A percentile compares a stretch with the other conserved stretches of the same genome.
phyloP scores from a whole-genome alignment of 2,329 filamentous ascomycete genomes.

The Cytospora piceae region DNA sequence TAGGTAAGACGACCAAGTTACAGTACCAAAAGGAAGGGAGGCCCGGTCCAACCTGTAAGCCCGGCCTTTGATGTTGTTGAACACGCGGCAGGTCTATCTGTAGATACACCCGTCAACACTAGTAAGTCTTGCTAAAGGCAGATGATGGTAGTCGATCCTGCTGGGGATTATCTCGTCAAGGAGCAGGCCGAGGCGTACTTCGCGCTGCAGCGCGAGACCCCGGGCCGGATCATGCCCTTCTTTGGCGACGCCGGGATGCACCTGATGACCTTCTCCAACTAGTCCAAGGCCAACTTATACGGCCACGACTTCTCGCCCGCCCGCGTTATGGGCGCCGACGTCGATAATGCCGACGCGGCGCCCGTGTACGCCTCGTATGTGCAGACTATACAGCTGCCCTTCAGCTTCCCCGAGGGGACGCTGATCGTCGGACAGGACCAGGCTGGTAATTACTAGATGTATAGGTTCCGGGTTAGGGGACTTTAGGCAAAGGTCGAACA shows the following conservation, averaged over 20 bases:
- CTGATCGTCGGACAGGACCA: constrained; percentile 7
- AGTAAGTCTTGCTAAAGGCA: too few relatives aligned
- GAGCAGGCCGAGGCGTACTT: constrained; percentile 43
- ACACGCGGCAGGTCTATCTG: too few relatives aligned
- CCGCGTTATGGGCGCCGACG: background rate
- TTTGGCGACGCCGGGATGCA: constrained; percentile 41
- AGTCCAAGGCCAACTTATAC: constrained; percentile 38
- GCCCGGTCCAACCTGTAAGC: too few relatives aligned
- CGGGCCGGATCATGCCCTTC: constrained; percentile 34
- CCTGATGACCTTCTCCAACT: constrained; percentile 39
- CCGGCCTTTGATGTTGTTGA: too few relatives aligned
- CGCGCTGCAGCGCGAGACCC: constrained; percentile 34
- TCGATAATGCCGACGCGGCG: background rate
- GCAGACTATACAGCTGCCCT: background rate
- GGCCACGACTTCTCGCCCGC: constrained; percentile 38
- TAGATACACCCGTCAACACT: too few relatives aligned
- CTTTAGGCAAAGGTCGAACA: constrained; percentile 6
- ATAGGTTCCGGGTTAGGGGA: constrained; percentile 2
- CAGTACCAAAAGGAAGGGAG: too few relatives aligned
- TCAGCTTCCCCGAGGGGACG: constrained; percentile 4
- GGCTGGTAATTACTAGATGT: constrained; percentile 5
- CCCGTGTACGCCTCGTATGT: background rate
- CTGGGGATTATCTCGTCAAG: constrained; percentile 4
- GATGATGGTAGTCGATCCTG: too few relatives aligned
- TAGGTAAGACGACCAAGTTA: background rate